Percentiles rank a stretch among this genome's conserved stretches.
phyloP scores from a whole-genome alignment of 2,329 filamentous ascomycete species.

The Fusarium napiforme region DNA sequence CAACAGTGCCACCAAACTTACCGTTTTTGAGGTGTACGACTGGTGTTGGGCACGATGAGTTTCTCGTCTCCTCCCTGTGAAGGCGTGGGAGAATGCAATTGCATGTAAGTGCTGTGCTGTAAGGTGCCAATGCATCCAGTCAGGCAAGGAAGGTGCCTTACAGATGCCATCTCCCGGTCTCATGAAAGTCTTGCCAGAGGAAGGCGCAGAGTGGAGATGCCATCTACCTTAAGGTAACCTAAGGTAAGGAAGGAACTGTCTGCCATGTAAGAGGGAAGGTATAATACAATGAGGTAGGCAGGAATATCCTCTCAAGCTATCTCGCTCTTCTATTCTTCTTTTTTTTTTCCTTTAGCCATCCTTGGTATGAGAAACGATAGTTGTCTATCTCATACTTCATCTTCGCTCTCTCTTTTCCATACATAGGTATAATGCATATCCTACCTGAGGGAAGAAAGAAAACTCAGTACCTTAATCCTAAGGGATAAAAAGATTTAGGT shows the following conservation, averaged over 20 bases:
- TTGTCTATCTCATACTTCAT: neutral
- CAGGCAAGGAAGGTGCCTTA: neutral
- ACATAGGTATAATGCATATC: neutral
- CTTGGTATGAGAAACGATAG: neutral
- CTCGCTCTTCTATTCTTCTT: neutral
- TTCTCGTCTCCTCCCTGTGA: neutral
- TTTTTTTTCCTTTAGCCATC: neutral
- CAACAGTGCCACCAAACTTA: neutral
- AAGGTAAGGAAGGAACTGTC: neutral
- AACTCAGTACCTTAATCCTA: neutral
- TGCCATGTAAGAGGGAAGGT: neutral
- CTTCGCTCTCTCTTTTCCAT: neutral
- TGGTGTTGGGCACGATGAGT: neutral
- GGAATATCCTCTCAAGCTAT: neutral
- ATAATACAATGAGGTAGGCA: neutral
- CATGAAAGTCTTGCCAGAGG: neutral
- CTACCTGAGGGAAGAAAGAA: neutral
- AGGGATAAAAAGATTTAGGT: neutral
- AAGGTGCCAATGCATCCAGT: neutral
- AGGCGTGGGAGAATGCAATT: neutral
- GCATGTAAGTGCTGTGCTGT: neutral
- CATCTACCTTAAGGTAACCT: neutral
- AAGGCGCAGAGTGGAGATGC: neutral
- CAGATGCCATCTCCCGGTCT: neutral
- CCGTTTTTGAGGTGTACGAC: neutral